Evolutionary conservation across 371 early-diverging fungal genomes (phyloP).

Genomic region (Parasitella parasitica): DNA sequence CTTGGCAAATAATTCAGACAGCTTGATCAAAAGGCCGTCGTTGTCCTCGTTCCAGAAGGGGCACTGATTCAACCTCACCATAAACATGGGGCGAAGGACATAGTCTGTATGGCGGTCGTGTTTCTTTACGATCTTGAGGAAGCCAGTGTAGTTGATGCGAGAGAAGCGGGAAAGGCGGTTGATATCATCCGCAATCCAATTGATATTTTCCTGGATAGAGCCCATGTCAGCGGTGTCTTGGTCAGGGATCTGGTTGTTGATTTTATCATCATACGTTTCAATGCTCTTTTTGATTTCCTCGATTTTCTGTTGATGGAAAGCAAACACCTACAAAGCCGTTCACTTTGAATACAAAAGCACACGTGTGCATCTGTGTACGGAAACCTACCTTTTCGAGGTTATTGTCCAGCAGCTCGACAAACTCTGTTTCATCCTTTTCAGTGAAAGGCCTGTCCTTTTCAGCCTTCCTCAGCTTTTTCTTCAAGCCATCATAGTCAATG

Average conservation of each 20-base stretch:
- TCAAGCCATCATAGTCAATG: slow-evolving; percentile 90
- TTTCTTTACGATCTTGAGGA: slow-evolving; percentile 96
- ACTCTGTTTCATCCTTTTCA: slow-evolving; percentile 84
- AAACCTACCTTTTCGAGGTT: slow-evolving; percentile 86
- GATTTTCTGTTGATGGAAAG: slow-evolving; percentile 88
- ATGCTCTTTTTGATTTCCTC: slow-evolving; percentile 85
- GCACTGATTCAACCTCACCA: slow-evolving; percentile 81
- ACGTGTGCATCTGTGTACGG: too few relatives aligned
- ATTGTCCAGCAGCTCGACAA: slow-evolving; percentile 83
- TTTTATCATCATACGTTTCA: slow-evolving; percentile 64
- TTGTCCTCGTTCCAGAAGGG: slow-evolving; percentile 93
- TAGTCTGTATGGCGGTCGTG: slow-evolving; percentile 95
- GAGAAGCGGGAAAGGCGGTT: slow-evolving; percentile 92
- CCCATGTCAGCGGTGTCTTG: slow-evolving; percentile 53
- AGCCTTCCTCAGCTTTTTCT: slow-evolving; percentile 77
- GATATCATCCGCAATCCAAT: slow-evolving; percentile 83
- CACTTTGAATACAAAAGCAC: too few relatives aligned
- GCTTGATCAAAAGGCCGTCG: slow-evolving; percentile 83
- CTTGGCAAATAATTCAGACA: slow-evolving; percentile 87
- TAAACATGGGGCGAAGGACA: slow-evolving; percentile 85
- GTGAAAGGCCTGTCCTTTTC: slow-evolving; percentile 53
- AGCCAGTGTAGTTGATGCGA: slow-evolving; percentile 95
- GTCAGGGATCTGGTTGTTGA: slow-evolving; percentile 49
- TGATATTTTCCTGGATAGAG: slow-evolving; percentile 75
- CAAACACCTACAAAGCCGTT: slow-evolving; percentile 78